These are phyloP conservation scores for Hypoxylon sp. DNA, from an alignment of 2,329 filamentous ascomycete species.

Conservation along the genomic window DNA sequence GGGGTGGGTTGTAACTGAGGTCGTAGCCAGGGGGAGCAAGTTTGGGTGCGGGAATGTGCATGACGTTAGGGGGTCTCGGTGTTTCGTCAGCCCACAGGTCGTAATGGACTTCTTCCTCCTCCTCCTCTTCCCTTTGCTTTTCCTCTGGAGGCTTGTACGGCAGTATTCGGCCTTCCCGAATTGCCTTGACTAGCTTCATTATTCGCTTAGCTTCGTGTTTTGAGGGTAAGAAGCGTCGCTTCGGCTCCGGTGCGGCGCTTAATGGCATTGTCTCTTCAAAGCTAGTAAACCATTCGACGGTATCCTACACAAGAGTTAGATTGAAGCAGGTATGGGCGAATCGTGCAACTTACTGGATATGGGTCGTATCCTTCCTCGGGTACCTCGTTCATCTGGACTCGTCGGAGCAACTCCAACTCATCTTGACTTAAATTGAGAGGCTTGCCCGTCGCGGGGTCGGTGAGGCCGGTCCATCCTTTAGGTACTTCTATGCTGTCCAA, in stretches of 20 bases:
- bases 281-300: conserved; percentile 93
- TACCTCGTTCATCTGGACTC: conserved; percentile 89
- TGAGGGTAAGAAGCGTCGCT: conserved; percentile 93
- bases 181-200: conserved; percentile 97
- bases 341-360: conserved; percentile 75
- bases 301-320: conserved; percentile 66
- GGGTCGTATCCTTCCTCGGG: conserved; percentile 91
- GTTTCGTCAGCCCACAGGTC: conserved; percentile 97
- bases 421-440: conserved; percentile 88
- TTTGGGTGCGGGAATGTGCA: conserved; percentile 96
- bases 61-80: conserved; percentile 83
- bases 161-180: conserved; percentile 91
- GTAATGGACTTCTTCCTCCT: conserved; percentile 79
- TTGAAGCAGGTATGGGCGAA: not conserved
- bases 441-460: conserved; percentile 93
- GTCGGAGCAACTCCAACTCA: conserved; percentile 88
- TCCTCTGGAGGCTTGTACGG: conserved; percentile 85
- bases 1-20: conserved; percentile 94
- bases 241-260: conserved; percentile 94
- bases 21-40: conserved; percentile 93
- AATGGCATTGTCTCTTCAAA: conserved; percentile 94
- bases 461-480: conserved; percentile 96
- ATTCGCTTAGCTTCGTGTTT: conserved; percentile 97
- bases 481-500: conserved; percentile 97
- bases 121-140: conserved; percentile 76